Conservation (phyloP, 306 rosid species). For the Rosa lucieae region DNA sequence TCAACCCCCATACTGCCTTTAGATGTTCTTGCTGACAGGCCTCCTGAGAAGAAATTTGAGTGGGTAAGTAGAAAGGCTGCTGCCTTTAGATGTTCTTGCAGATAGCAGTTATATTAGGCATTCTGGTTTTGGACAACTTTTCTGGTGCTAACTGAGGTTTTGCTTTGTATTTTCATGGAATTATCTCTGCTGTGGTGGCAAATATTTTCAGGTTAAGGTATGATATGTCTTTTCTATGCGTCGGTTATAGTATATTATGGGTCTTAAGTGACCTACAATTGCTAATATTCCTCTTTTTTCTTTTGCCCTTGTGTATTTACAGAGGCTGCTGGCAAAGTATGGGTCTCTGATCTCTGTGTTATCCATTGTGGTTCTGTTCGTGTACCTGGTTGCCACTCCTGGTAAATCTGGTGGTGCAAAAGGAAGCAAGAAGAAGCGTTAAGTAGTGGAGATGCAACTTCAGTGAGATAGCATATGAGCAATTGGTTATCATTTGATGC, state of each 20-base stretch:
- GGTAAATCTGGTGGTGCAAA: slow-evolving; percentile 70
- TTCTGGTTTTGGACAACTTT: slow-evolving; percentile 23
- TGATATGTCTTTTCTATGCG: slow-evolving; percentile 14
- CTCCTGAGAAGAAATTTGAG: slow-evolving; percentile 85
- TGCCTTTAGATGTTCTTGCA: neutral
- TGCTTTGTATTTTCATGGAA: slow-evolving; percentile 45
- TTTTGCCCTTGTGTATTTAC: slow-evolving; percentile 20
- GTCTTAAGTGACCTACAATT: neutral
- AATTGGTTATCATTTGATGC: neutral
- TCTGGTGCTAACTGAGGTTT: slow-evolving; percentile 33
- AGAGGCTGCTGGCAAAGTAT: slow-evolving; percentile 84
- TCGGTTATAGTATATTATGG: neutral
- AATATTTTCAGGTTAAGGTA: slow-evolving; percentile 82
- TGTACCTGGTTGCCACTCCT: slow-evolving; percentile 70
- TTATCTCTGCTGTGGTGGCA: slow-evolving; percentile 27
- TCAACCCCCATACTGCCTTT: slow-evolving; percentile 88
- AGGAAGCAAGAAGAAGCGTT: slow-evolving; percentile 99
- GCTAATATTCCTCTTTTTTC: neutral
- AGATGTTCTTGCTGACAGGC: slow-evolving; percentile 87
- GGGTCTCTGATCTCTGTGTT: slow-evolving; percentile 85
- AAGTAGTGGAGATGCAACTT: slow-evolving; percentile 11
- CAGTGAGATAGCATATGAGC: slow-evolving; percentile 7
- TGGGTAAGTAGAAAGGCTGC: slow-evolving; percentile 51
- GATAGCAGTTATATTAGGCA: slow-evolving; percentile 2
- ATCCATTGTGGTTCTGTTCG: slow-evolving; percentile 65